Evolutionary conservation across 2,329 filamentous ascomycete genomes (phyloP).

Genomic region (Alternaria sp.): DNA sequence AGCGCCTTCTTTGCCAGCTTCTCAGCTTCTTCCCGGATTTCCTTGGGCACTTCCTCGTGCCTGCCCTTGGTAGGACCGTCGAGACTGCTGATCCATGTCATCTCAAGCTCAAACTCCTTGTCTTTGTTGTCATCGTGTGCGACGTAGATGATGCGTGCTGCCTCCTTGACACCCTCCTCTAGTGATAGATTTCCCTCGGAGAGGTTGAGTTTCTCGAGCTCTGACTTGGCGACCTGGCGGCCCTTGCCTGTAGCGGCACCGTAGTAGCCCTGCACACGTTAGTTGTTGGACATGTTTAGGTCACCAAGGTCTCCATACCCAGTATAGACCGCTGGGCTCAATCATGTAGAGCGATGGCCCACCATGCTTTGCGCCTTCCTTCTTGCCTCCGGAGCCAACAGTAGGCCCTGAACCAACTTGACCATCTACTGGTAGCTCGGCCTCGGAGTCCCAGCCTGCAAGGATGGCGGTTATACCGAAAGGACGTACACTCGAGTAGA

Average conservation of each 20-base stretch:
- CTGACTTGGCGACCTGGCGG: constrained; percentile 93
- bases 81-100: constrained; percentile 93
- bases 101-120: constrained; percentile 99
- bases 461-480: constrained; percentile 97
- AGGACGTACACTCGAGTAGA: constrained; percentile 94
- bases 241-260: constrained; percentile 97
- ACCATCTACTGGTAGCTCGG: constrained; percentile 84
- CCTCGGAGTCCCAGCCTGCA: constrained; percentile 90
- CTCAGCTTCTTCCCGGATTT: constrained; percentile 89
- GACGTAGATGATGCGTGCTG: constrained; percentile 94
- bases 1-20: constrained; percentile 88
- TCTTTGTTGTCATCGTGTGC: constrained; percentile 99
- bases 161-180: constrained; percentile 91
- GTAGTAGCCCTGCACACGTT: constrained; percentile 77
- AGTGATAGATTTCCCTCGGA: constrained; percentile 77
- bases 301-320: constrained; percentile 60
- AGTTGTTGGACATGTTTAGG: background rate
- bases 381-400: constrained; percentile 83
- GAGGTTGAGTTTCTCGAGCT: constrained; percentile 96
- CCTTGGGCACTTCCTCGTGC: constrained; percentile 92
- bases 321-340: constrained; percentile 95
- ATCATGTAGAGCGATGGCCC: constrained; percentile 98
- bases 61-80: constrained; percentile 90
- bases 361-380: constrained; percentile 75
- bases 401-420: constrained; percentile 84